A percentile compares a stretch with the other conserved stretches of the same genome.
Evolutionary conservation across 768 basidiomycete species (phyloP).

Genomic region (Hygrophorus russula): DNA sequence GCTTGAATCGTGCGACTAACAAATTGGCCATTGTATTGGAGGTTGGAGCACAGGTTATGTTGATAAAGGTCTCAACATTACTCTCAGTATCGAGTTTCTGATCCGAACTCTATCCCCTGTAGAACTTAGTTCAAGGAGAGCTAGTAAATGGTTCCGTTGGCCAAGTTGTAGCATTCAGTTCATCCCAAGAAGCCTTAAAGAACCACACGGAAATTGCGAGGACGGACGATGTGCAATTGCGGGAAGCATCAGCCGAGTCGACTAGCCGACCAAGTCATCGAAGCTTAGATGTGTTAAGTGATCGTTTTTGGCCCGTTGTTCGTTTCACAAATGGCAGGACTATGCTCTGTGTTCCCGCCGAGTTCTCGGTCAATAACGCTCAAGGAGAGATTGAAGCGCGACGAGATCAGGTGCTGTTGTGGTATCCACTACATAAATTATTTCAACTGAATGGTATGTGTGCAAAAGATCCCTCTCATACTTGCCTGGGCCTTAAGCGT

Average conservation of each 20-base stretch:
- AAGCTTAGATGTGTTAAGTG: too few species aligned
- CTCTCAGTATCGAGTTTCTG: neutral
- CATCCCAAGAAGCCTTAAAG: constrained; percentile 28
- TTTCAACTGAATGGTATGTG: neutral
- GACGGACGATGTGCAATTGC: constrained; percentile 17
- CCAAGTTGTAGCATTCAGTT: constrained; percentile 34
- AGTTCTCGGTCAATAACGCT: constrained; percentile 56
- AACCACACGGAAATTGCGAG: constrained; percentile 26
- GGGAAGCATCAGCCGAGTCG: constrained; percentile 9
- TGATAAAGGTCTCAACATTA: constrained; percentile 45
- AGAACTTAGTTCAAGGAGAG: constrained; percentile 61
- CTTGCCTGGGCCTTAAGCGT: constrained; percentile 85
- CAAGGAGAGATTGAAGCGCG: constrained; percentile 46
- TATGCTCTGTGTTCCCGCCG: constrained; percentile 38
- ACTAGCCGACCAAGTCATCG: too few species aligned
- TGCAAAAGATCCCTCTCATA: constrained; percentile 55
- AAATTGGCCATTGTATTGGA: constrained; percentile 15
- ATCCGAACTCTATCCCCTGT: neutral
- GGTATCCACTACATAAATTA: neutral
- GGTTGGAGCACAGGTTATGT: constrained; percentile 82
- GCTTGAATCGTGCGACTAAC: too few species aligned
- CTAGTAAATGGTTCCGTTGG: constrained; percentile 69
- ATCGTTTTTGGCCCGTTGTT: constrained; percentile 45
- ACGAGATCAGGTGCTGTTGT: constrained; percentile 39
- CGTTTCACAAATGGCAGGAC: constrained; percentile 39